Evolutionary conservation across 2,329 filamentous ascomycete species (phyloP).

Genomic region (Stylonectria norvegica): DNA sequence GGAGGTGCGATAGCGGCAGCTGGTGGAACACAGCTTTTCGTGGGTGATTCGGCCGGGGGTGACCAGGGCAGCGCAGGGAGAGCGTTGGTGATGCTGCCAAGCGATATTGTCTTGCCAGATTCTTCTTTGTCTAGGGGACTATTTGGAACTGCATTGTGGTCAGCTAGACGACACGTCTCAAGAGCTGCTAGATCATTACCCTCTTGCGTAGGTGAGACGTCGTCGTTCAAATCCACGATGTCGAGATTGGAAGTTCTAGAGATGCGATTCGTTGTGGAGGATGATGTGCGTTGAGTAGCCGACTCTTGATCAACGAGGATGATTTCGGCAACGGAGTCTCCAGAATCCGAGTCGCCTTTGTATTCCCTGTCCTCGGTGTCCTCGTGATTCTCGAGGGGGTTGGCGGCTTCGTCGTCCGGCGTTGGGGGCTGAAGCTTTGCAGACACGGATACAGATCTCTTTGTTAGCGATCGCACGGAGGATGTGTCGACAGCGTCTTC

Average conservation of each 20-base stretch:
- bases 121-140: slow-evolving; percentile 36
- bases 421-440: slow-evolving; percentile 30
- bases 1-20: slow-evolving; percentile 30
- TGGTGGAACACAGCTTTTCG: slow-evolving; percentile 43
- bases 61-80: slow-evolving; percentile 73
- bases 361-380: slow-evolving; percentile 6
- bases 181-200: slow-evolving; percentile 25
- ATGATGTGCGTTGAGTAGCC: slow-evolving; percentile 32
- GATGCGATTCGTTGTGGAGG: slow-evolving; percentile 41
- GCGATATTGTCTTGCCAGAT: slow-evolving; percentile 56
- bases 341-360: slow-evolving; percentile 13
- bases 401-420: slow-evolving; percentile 9
- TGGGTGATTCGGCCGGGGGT: slow-evolving; percentile 49
- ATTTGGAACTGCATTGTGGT: slow-evolving; percentile 26
- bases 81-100: slow-evolving; percentile 68
- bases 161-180: slow-evolving; percentile 14
- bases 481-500: slow-evolving; percentile 74
- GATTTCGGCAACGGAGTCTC: slow-evolving; percentile 13
- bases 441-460: slow-evolving; percentile 37
- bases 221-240: slow-evolving; percentile 66
- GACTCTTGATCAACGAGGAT: slow-evolving; percentile 12
- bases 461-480: slow-evolving; percentile 62
- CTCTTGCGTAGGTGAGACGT: slow-evolving; percentile 36
- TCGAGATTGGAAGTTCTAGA: slow-evolving; percentile 50
- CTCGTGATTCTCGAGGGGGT: slow-evolving; percentile 11